Evolutionary conservation across 371 early-diverging fungal genomes (phyloP), one percentile per base, ranked within the genome.

Genomic region (Dichotomocladium elegans): DNA sequence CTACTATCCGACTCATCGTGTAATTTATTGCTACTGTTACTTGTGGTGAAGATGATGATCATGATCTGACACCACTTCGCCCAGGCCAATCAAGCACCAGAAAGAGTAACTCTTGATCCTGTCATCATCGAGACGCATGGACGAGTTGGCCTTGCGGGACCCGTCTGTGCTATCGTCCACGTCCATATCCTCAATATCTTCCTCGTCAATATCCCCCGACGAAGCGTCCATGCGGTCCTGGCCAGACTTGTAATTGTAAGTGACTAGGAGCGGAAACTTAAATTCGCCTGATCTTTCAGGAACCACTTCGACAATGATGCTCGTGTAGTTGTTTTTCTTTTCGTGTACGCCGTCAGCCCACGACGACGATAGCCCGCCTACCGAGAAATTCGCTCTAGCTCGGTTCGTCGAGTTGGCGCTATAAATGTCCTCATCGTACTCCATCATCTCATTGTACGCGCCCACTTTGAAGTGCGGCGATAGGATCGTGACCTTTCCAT

Each of bases 361-460:
- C 25, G 70, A 47, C 5, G 64, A 56, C 7, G 73, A 60, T 17
- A 48, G 9, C 10, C 53, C 47, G 1, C 40, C 43, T 5, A 61
- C 55, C 66, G 72, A 65, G 25, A 66, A 46, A 15, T 58, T 52
- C 7, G 71, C 57, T 24, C 42, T 15, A 10, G 55, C 54, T 14
- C 55, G 55, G 22, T 47, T 57, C 29, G 45, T 57, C 11, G 52
- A 51, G 0, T 65, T 71, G 12, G 51, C 47, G 12, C 71, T 59
- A 31, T 71, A 72, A 59, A 71, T 62, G 17, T 81, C 83, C 31
- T 86, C 88, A 27, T 89, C 94, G 55, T 90, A 91, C 53, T 91
- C 93, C 71, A 87, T 86, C 21, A 89, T 82, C 61, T 91, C 95
- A 33, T 88, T 86, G 64, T 81, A 91, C 3, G 90, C 86, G 3